Evolutionary conservation across 2,329 filamentous ascomycete genomes (phyloP), one percentile per base, ranked within the genome.

Genomic region (Periconia digitata): DNA sequence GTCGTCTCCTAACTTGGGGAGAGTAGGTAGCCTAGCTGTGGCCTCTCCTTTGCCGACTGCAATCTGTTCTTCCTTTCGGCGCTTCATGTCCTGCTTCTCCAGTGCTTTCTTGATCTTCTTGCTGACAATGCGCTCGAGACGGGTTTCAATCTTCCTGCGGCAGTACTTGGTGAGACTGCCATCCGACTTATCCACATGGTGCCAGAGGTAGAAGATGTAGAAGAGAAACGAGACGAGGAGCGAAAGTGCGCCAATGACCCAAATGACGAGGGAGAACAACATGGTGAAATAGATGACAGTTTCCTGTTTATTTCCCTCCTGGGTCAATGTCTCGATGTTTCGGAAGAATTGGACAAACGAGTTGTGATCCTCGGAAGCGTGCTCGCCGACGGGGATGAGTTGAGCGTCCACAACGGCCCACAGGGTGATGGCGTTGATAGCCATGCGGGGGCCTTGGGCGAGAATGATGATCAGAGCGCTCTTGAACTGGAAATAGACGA

Each of bases 391-490:
- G 0, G 85, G 84, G n/a, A 89, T 77, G 2, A 96, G 78, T 57
- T 91, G 84, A 22, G 85, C 81, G 45, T 84, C 78, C 74, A 94
- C 89, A 32, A 96, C 88, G 0, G 90, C 89, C 66, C 89, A 92
- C 8, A 97, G 79, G 0, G 92, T 96, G 55, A 96, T 78, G 17
- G 85, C 91, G 63, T 99, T 99, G 71, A 97, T 83, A 41, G 87
- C 89, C 68, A 96, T 90, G 55, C 94, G 89, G 18, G 94, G 94
- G 0, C 91, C 94, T 67, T 95, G 92, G 59, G 92, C 95, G 53
- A 97, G 78, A 42, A 97, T 79, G 50, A 95, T 85, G 57, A 92
- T 88, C 62, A 97, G 83, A 82, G 92, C 96, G 36, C 88, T 77
- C 70, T 87, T 82, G 72, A 87, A 86, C 22, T 83, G 86, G 72